A percentile compares a stretch with the other conserved stretches of the same genome.
Evolutionary conservation across 2,329 filamentous ascomycete species (phyloP).

Genomic region (Phialocephala sp.): DNA sequence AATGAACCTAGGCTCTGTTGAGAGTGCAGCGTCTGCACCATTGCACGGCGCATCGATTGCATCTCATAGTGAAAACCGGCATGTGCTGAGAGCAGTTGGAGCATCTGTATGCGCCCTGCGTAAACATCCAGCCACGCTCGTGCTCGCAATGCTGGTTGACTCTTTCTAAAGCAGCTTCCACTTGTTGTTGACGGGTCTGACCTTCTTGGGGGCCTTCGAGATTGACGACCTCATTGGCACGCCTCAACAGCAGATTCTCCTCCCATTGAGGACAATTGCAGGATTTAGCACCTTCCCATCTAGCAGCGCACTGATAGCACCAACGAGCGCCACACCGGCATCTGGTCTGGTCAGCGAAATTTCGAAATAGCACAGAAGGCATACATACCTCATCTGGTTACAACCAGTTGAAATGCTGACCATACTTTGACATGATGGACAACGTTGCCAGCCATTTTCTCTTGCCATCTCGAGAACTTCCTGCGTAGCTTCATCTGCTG

Average conservation of each 20-base stretch:
- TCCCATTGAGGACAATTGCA: conserved; percentile 48
- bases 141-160: neutral
- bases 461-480: conserved; percentile 45
- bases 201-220: conserved; percentile 2
- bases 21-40: neutral
- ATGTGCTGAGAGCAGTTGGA: neutral
- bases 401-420: conserved; percentile 56
- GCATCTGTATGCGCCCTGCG: neutral
- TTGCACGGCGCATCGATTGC: neutral
- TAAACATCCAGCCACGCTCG: neutral
- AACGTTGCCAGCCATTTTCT: conserved; percentile 56
- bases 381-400: conserved; percentile 57
- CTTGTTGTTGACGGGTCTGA: conserved; percentile 2
- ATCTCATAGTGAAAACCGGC: neutral
- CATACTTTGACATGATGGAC: conserved; percentile 43
- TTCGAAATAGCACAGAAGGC: neutral
- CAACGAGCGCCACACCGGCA: conserved; percentile 53
- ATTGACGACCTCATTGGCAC: conserved; percentile 41
- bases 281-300: conserved; percentile 43
- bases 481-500: conserved; percentile 45
- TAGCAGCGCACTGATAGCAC: conserved; percentile 52
- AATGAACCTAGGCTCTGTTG: neutral
- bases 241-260: conserved; percentile 41
- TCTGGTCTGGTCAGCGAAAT: conserved; percentile 35
- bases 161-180: neutral